phyloP scores from a whole-genome alignment of 495 filamentous ascomycete genomes.

The Evansstolkia leycettana region DNA sequence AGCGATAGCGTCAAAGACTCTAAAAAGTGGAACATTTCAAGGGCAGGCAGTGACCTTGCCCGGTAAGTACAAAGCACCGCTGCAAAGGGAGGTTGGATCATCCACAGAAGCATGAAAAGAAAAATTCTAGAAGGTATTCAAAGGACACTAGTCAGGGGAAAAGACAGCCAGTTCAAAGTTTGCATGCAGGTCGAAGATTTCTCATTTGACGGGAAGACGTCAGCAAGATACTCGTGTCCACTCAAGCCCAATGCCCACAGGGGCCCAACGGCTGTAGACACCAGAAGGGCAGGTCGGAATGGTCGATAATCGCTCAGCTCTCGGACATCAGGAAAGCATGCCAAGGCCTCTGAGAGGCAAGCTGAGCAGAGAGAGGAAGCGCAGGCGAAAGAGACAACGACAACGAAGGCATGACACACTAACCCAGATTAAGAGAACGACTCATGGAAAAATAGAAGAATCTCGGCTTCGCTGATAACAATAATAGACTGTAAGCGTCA shows the following conservation, averaged over 20 bases:
- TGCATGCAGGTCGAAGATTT: constrained; percentile 3
- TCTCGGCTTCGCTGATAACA: constrained; percentile 9
- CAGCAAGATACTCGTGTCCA: constrained; percentile 1
- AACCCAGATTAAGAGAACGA: too few species aligned
- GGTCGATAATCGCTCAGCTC: constrained; percentile 4
- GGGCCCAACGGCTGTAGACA: constrained; percentile 6
- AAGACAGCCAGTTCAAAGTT: constrained; percentile 2
- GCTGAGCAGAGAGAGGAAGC: constrained; percentile 7
- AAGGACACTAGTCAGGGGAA: background rate
- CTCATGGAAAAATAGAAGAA: constrained; percentile 1
- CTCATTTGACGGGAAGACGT: background rate
- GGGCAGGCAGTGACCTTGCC: background rate
- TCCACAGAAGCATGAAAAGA: constrained; percentile 4
- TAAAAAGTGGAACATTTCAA: background rate
- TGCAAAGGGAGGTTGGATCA: background rate
- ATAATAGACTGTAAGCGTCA: constrained; percentile 12
- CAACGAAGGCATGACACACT: too few species aligned
- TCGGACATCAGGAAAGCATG: constrained; percentile 9
- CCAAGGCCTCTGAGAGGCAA: constrained; percentile 14
- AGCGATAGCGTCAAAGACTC: background rate
- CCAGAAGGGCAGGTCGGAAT: constrained; percentile 4
- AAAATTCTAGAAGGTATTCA: constrained; percentile 15
- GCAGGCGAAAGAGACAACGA: constrained; percentile 2
- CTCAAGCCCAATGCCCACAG: background rate
- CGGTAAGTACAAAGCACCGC: constrained; percentile 1